Base-by-base conservation (phyloP, 2,329 filamentous ascomycete genomes). In the Aspergillus eucalypticola region DNA sequence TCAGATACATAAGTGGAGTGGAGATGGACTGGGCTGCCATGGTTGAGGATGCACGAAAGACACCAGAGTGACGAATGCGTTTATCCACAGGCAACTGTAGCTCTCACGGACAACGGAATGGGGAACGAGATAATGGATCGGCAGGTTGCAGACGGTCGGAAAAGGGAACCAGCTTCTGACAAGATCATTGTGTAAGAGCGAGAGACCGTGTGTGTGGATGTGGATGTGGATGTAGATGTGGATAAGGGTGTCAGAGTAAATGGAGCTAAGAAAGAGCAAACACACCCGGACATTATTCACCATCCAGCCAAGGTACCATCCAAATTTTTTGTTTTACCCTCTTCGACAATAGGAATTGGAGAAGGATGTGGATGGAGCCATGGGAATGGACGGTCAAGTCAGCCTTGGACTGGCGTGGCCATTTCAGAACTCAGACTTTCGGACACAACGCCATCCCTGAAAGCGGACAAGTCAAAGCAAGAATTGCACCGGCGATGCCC, bases 31-130 rank as follows among this genome's bases (percentile, higher is more conserved):
- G 50, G 46, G 52, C 46, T 49, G 65, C 57, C 53, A 62, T 65
- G 61, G 49, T 59, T 42, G 60, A 66, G 53, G 57, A 67, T 64
- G 66, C 66, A 65, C 61, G 61, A 66, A 66, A 68, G 59, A 67
- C 61, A 63, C 55, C 65, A 64, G 58, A 62, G 67, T 69, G 67
- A 73, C 69, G 66, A 66, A 71, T 66, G 69, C 68, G 66, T 70
- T 70, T 58, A 52, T 54, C 51, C 54, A 60, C 55, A 27, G 39
- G 50, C 35, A 53, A 57, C 42, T 19, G 54, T 59, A 50, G 46
- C 46, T 50, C 46, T 32, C 46, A 55, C 42, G 39, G 38, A 58
- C 51, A 59, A 61, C 59, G 62, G 60, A 65, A 62, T 52, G 38
- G 59, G 57, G 56, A 57, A n/a, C 27, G 39, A n/a, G 53, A 54